Percentiles rank a stretch among this genome's conserved stretches.
Conservation (phyloP, 192 early-diverging fungal genomes). For the Entrophospora sp. region DNA sequence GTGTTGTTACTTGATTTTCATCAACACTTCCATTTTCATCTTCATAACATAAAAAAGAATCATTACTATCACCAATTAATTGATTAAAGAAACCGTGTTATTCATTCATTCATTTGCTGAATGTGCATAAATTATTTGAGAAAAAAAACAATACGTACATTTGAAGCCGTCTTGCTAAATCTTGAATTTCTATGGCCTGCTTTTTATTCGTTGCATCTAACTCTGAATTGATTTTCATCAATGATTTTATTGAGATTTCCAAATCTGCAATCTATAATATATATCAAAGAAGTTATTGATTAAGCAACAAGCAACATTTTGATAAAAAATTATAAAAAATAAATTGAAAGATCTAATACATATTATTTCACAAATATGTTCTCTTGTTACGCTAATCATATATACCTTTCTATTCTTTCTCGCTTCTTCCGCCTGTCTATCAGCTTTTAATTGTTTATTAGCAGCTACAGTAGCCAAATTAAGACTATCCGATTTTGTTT, state of each 20-base stretch:
- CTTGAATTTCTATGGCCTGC: slow-evolving; percentile 38
- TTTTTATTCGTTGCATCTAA: slow-evolving; percentile 42
- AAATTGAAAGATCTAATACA: background rate
- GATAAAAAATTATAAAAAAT: background rate
- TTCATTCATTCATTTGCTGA: background rate
- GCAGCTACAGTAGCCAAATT: background rate
- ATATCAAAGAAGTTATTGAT: background rate
- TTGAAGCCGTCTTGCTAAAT: slow-evolving; percentile 34
- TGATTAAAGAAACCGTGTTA: background rate
- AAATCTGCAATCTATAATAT: slow-evolving; percentile 39
- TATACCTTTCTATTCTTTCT: slow-evolving; percentile 19
- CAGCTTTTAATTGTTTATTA: background rate
- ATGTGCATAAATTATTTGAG: background rate
- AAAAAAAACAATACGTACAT: slow-evolving; percentile 19
- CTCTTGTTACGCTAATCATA: too few relatives aligned
- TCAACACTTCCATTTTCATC: background rate
- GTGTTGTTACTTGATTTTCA: background rate
- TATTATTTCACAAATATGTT: background rate
- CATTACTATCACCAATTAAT: slow-evolving; percentile 2
- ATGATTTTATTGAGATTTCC: slow-evolving; percentile 45
- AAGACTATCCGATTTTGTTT: background rate
- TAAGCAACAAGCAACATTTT: background rate
- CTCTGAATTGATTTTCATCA: slow-evolving; percentile 40
- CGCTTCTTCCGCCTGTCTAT: slow-evolving; percentile 14
- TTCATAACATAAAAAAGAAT: background rate